Evolutionary conservation across 2,329 filamentous ascomycete genomes (phyloP).

Genomic region (Colletotrichum filicis): DNA sequence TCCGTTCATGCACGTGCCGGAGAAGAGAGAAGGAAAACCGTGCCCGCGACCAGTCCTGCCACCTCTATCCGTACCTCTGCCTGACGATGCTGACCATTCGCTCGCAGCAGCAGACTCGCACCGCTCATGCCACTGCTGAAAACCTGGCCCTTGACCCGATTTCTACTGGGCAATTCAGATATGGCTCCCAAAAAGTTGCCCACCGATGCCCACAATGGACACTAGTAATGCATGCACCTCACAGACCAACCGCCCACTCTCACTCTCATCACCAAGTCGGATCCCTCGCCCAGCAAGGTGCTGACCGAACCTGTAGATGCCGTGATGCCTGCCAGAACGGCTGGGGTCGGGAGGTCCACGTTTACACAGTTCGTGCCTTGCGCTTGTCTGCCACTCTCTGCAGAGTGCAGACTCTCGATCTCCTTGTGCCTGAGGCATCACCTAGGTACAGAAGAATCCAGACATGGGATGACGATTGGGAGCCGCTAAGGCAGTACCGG

Average conservation of each 20-base stretch:
- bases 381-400: neutral
- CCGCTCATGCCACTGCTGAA: conserved; percentile 23
- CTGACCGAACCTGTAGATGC: conserved; percentile 29
- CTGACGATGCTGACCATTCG: conserved; percentile 14
- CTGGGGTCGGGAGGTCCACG: conserved; percentile 7
- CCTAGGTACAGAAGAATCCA: neutral
- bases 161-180: conserved; percentile 31
- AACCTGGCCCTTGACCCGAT: neutral
- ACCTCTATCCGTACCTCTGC: neutral
- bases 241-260: conserved; percentile 32
- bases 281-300: conserved; percentile 26
- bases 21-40: neutral
- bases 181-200: conserved; percentile 13
- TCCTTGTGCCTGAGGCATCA: conserved; percentile 14
- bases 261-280: conserved; percentile 20
- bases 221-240: conserved; percentile 32
- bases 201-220: conserved; percentile 26
- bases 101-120: conserved; percentile 2
- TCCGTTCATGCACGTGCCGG: conserved; percentile 8
- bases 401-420: neutral
- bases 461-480: conserved; percentile 27
- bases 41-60: neutral
- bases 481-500: conserved; percentile 17
- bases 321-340: conserved; percentile 20
- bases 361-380: conserved; percentile 10